A percentile compares a stretch with the other conserved stretches of the same genome.
Conservation (phyloP, 805 yeast genomes). For the Yamadazyma phyllophila region DNA sequence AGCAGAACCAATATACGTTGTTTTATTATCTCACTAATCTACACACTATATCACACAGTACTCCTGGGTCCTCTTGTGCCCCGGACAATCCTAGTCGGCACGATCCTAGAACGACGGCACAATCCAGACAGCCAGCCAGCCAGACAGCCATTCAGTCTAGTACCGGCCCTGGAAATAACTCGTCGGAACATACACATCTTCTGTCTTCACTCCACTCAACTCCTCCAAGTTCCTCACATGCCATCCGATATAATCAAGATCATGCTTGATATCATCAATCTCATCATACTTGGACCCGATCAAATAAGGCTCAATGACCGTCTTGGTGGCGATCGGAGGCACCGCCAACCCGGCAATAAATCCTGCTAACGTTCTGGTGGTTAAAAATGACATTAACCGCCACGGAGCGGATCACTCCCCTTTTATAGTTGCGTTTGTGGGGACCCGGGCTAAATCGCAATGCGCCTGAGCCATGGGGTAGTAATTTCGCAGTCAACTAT, state of each 20-base stretch:
- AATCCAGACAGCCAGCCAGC: too few relatives aligned
- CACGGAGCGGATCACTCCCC: not conserved
- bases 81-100: too few relatives aligned
- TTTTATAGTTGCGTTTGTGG: conserved; percentile 6
- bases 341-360: conserved; percentile 27
- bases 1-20: too few relatives aligned
- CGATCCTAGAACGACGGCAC: too few relatives aligned
- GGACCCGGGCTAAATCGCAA: conserved; percentile 3
- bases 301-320: conserved; percentile 24
- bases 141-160: too few relatives aligned
- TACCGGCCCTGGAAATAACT: conserved; percentile 22
- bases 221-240: conserved; percentile 32
- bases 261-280: conserved; percentile 28
- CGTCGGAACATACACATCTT: conserved; percentile 28
- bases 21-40: not conserved
- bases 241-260: conserved; percentile 36
- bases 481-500: conserved; percentile 2
- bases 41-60: not conserved
- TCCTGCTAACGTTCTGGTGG: conserved; percentile 17
- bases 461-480: conserved; percentile 1
- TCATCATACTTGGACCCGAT: conserved; percentile 26
- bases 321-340: conserved; percentile 30
- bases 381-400: conserved; percentile 7
- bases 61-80: too few relatives aligned
- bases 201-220: conserved; percentile 24